Percentiles rank a stretch among this genome's conserved stretches.
Evolutionary conservation across 257 asterid species (phyloP).

Genomic region (Datura wrightii): DNA sequence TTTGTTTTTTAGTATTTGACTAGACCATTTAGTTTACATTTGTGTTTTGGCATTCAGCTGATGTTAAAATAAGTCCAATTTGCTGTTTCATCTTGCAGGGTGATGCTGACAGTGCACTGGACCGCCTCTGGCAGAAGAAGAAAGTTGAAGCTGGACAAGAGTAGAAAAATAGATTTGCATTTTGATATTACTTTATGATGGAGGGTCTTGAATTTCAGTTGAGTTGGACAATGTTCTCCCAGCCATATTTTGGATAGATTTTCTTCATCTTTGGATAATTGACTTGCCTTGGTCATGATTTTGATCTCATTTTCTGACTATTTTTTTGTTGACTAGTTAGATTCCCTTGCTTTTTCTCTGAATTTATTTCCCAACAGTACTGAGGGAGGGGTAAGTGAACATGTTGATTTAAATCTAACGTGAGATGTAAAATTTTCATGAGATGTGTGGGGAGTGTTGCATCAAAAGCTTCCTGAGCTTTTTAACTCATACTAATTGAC

Average conservation of each 20-base stretch:
- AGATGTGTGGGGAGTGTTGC: neutral
- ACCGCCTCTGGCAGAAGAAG: slow-evolving; percentile 46
- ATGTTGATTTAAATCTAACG: neutral
- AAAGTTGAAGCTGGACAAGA: slow-evolving; percentile 39
- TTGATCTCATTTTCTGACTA: neutral
- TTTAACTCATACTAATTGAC: neutral
- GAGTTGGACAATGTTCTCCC: neutral
- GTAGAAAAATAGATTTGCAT: slow-evolving; percentile 33
- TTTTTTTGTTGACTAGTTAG: neutral
- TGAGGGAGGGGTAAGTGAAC: neutral
- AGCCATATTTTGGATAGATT: neutral
- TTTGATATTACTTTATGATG: neutral
- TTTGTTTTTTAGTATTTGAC: neutral
- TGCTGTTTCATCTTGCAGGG: slow-evolving; percentile 34
- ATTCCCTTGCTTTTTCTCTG: neutral
- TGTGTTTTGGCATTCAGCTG: neutral
- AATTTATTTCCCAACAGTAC: neutral
- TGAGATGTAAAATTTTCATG: neutral
- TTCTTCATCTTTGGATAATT: neutral
- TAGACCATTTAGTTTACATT: neutral
- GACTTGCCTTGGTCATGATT: neutral
- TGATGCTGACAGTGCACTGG: slow-evolving; percentile 44
- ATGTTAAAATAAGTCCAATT: neutral
- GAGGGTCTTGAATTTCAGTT: slow-evolving; percentile 6
- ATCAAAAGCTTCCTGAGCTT: neutral